Conservation (phyloP, 257 asterid species). For the Schizonepeta tenuifolia region DNA sequence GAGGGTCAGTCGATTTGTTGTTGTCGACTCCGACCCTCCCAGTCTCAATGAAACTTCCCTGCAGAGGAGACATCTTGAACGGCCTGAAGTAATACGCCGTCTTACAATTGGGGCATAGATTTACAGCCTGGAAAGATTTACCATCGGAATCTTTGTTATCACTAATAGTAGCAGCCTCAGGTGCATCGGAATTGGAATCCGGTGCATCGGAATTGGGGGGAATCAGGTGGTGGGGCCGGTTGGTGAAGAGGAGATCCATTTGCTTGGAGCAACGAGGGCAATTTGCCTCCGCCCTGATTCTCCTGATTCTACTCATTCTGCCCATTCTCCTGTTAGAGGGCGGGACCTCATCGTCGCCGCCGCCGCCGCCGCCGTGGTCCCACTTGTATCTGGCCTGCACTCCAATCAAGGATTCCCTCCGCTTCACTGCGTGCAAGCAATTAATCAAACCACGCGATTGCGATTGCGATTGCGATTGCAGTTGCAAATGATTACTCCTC, state of each 20-base stretch:
- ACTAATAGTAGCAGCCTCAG: slow-evolving; percentile 4
- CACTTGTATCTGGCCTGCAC: slow-evolving; percentile 82
- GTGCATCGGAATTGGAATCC: slow-evolving; percentile 34
- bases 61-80: slow-evolving; percentile 74
- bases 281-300: slow-evolving; percentile 85
- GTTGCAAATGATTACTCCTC: no score
- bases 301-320: slow-evolving; percentile 36
- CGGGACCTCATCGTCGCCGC: slow-evolving; percentile 42
- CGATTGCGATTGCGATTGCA: slow-evolving; percentile 9
- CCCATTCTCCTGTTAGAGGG: slow-evolving; percentile 57
- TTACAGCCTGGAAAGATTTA: slow-evolving; percentile 72
- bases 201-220: slow-evolving; percentile 48
- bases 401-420: slow-evolving; percentile 62
- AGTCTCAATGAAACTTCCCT: slow-evolving; percentile 86
- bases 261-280: slow-evolving; percentile 95
- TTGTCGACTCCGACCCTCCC: slow-evolving; percentile 46
- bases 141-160: slow-evolving; percentile 31
- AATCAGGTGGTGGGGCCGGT: slow-evolving; percentile 60
- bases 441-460: slow-evolving; percentile 43
- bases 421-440: slow-evolving; percentile 55
- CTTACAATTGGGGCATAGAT: slow-evolving; percentile 90
- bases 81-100: slow-evolving; percentile 86
- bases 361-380: slow-evolving; percentile 59
- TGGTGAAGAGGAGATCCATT: slow-evolving; percentile 84
- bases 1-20: no score